Evolutionary conservation across 2,329 filamentous ascomycete genomes (phyloP).

Genomic region (Malbranchea zuffiana): DNA sequence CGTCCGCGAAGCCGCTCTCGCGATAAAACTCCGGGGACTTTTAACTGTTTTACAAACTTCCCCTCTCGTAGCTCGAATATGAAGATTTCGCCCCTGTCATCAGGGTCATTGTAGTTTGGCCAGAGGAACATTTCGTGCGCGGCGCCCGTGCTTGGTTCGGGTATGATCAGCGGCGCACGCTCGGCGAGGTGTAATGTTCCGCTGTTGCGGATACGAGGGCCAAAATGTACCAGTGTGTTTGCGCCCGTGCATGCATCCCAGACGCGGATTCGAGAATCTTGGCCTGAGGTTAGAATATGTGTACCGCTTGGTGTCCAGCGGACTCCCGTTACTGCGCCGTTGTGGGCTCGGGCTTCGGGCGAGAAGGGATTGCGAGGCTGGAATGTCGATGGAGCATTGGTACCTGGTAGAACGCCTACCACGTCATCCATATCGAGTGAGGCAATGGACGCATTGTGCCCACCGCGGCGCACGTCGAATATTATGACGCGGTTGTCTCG

Average conservation of each 20-base stretch:
- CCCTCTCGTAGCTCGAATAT: constrained; percentile 72
- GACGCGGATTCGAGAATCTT: constrained; percentile 73
- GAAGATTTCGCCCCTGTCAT: constrained; percentile 57
- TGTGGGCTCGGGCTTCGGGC: constrained; percentile 53
- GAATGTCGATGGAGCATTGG: constrained; percentile 21
- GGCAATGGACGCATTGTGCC: constrained; percentile 56
- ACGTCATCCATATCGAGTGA: constrained; percentile 76
- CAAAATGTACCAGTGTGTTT: constrained; percentile 83
- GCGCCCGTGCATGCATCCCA: constrained; percentile 74
- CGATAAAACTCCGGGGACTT: constrained; percentile 46
- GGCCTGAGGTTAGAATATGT: constrained; percentile 67
- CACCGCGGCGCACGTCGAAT: constrained; percentile 74
- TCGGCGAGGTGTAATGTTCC: constrained; percentile 47
- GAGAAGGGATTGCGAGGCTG: constrained; percentile 33
- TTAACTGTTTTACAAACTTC: constrained; percentile 57
- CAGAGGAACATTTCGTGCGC: constrained; percentile 62
- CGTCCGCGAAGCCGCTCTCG: constrained; percentile 30
- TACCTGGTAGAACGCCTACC: constrained; percentile 47
- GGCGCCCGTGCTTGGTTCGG: constrained; percentile 32
- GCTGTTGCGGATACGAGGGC: constrained; percentile 65
- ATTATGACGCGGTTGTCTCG: constrained; percentile 71
- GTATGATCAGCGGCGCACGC: constrained; percentile 52
- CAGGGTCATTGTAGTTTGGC: constrained; percentile 62
- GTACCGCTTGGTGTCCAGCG: constrained; percentile 72
- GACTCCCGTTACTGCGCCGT: constrained; percentile 71